Conservation (phyloP, 768 basidiomycete species). For the Serendipita sp. region DNA sequence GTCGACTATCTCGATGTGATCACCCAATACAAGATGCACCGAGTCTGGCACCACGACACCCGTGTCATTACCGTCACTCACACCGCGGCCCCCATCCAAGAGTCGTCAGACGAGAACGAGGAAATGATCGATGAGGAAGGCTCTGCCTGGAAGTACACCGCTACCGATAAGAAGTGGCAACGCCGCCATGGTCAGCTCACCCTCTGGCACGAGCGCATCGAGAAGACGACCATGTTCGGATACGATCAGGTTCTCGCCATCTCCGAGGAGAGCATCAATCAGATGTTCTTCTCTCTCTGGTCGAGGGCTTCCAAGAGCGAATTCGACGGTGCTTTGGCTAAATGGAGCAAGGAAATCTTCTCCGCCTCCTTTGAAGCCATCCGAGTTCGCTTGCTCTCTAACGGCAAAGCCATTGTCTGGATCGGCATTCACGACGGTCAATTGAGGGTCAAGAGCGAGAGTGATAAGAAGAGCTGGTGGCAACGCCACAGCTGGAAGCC, state of each 20-base stretch:
- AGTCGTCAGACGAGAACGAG: slow-evolving; percentile 1
- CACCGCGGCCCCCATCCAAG: not conserved
- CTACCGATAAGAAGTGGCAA: slow-evolving; percentile 5
- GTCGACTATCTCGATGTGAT: slow-evolving; percentile 17
- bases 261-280: slow-evolving; percentile 17
- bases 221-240: slow-evolving; percentile 13
- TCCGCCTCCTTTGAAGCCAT: slow-evolving; percentile 14
- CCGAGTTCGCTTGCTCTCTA: slow-evolving; percentile 14
- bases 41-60: slow-evolving; percentile 12
- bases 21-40: slow-evolving; percentile 14
- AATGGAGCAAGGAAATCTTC: slow-evolving; percentile 11
- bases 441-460: not conserved
- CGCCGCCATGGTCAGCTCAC: not conserved
- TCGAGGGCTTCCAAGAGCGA: not conserved
- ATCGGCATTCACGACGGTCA: not conserved
- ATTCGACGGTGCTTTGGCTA: not conserved
- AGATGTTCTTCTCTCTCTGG: slow-evolving; percentile 13
- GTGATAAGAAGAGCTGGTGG: not conserved
- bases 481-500: not conserved
- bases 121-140: not conserved
- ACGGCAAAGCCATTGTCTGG: slow-evolving; percentile 12
- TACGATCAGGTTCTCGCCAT: slow-evolving; percentile 18
- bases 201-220: slow-evolving; percentile 10
- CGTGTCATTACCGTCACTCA: slow-evolving; percentile 5
- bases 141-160: not conserved